Evolutionary conservation across 768 basidiomycete species (phyloP).

Genomic region (Suillus variegatus): DNA sequence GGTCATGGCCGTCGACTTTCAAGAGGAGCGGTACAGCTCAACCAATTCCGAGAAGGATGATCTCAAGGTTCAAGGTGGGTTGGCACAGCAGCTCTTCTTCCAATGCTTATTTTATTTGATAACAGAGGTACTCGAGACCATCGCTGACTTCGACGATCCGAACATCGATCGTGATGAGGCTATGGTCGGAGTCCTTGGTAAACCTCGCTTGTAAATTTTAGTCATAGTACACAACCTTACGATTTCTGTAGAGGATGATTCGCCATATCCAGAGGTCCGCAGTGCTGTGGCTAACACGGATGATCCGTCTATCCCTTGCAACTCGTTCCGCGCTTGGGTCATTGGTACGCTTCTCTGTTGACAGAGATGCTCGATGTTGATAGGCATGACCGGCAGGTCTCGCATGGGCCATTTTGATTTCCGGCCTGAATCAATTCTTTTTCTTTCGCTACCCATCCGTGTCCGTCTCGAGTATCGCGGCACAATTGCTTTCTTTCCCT

Average conservation of each 20-base stretch:
- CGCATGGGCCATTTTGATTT: slow-evolving; percentile 56
- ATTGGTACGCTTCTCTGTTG: slow-evolving; percentile 39
- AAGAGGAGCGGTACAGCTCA: slow-evolving; percentile 5
- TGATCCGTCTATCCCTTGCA: slow-evolving; percentile 62
- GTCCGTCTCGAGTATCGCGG: slow-evolving; percentile 50
- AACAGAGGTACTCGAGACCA: slow-evolving; percentile 5
- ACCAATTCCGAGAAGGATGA: slow-evolving; percentile 18
- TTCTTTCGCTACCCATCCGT: slow-evolving; percentile 65
- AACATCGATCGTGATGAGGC: slow-evolving; percentile 32
- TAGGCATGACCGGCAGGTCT: slow-evolving; percentile 25
- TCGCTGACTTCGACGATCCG: slow-evolving; percentile 36
- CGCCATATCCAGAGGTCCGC: slow-evolving; percentile 83
- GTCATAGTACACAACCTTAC: slow-evolving; percentile 14
- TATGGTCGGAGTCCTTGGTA: slow-evolving; percentile 21
- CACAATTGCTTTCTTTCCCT: slow-evolving; percentile 70
- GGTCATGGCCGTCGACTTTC: slow-evolving; percentile 14
- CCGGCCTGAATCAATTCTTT: slow-evolving; percentile 81
- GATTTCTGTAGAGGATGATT: slow-evolving; percentile 58
- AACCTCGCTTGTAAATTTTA: background rate
- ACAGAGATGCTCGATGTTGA: background rate
- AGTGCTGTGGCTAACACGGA: slow-evolving; percentile 76
- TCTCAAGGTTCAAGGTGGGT: slow-evolving; percentile 14
- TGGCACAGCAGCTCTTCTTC: background rate
- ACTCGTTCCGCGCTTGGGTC: slow-evolving; percentile 60
- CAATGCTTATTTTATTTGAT: slow-evolving; percentile 3